Base-by-base conservation (phyloP, 805 yeast genomes). In the Candida nitratophila region DNA sequence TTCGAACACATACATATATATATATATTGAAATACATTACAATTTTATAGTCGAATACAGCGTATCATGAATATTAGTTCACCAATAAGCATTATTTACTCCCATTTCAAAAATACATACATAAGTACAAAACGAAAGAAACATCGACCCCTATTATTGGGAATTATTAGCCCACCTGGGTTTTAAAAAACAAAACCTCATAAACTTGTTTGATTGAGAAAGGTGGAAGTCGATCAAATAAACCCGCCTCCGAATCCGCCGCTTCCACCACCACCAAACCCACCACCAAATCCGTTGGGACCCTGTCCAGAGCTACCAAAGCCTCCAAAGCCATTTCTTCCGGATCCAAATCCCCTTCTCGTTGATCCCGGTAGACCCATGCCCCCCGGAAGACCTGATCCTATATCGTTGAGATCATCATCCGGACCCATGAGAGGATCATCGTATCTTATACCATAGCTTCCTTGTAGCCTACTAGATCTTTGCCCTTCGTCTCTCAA, bases 401-500 rank as follows among this genome's bases (percentile, higher is more conserved):
- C 78, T 44, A 70, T 47, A 31, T 64, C 56, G 36, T 69, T 72
- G 45, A 72, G 45, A 50, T 71, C 70, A 22, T 66, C 71, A 16
- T 67, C 68, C 36, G 71, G 75, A 15, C 69, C 76, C 14, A 69
- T 60, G 39, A 65, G 52, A 0, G 82, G 82, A 45, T 75, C 79
- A 50, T 76, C 81, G 49, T 58, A 74, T 30, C 81, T 53, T 6
- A 79, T 73, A 4, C 79, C 79, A 71, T 70, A 4, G 73, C 71
- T 11, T 36, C 61, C 63, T 8, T 48, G 47, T 10, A 39, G 39
- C n/a, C 51, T 50, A 16, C 65, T 66, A 9, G 20, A 12, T 5
- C 40, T 41, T 11, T 46, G 39, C 3, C 42, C 22, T 7, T 37
- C 41, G 9, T 33, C 38, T 3, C 45, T 44, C 15, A 31, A 30